Evolutionary conservation across 1,284 basidiomycete species (phyloP).

Genomic region (Irpex lacteus): DNA sequence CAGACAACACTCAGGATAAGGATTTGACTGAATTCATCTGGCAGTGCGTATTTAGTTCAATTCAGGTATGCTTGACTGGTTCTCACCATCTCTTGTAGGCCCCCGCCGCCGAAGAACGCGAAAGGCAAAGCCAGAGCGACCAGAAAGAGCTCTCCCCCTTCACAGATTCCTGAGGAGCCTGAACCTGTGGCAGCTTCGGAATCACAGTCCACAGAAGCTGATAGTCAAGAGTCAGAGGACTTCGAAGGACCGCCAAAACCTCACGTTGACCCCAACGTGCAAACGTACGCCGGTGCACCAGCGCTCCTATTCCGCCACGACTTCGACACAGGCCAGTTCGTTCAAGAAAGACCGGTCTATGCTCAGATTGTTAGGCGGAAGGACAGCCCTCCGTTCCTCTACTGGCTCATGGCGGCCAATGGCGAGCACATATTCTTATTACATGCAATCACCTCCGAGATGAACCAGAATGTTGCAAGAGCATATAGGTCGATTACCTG

Average conservation of each 20-base stretch:
- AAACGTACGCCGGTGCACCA: not conserved
- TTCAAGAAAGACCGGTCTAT: slow-evolving; percentile 39
- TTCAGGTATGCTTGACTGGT: not conserved
- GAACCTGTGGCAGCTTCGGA: not conserved
- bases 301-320: not conserved
- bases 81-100: slow-evolving; percentile 25
- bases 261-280: not conserved
- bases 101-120: slow-evolving; percentile 29
- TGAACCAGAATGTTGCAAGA: slow-evolving; percentile 72
- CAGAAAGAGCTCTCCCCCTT: not conserved
- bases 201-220: not conserved
- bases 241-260: not conserved
- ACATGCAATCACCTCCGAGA: slow-evolving; percentile 65
- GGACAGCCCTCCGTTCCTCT: slow-evolving; percentile 45
- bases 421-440: slow-evolving; percentile 51
- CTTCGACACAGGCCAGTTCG: not conserved
- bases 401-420: slow-evolving; percentile 61
- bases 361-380: slow-evolving; percentile 64
- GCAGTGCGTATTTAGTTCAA: slow-evolving; percentile 48
- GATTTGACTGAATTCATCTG: slow-evolving; percentile 79
- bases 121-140: slow-evolving; percentile 18
- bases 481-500: slow-evolving; percentile 78
- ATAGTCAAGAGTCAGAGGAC: not conserved
- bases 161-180: not conserved
- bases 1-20: slow-evolving; percentile 65